Evolutionary conservation across 768 basidiomycete species (phyloP).

Genomic region (Pleurotus citrinopileatus): DNA sequence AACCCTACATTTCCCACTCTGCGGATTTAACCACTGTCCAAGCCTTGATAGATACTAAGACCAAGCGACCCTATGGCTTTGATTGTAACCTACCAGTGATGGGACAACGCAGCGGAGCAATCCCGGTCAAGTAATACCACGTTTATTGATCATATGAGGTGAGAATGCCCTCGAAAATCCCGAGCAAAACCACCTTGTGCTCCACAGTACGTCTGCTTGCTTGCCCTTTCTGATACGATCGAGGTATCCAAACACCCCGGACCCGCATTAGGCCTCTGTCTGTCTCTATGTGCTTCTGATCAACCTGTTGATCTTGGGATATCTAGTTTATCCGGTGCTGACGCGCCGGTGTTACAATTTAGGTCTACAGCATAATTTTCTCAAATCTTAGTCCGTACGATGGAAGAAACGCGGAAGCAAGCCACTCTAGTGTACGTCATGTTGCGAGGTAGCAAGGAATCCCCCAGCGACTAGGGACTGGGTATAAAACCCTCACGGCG

Average conservation of each 20-base stretch:
- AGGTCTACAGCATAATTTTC: not conserved
- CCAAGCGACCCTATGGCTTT: no score
- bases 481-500: slow-evolving; percentile 4
- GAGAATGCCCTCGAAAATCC: not conserved
- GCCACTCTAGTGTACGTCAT: not conserved
- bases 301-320: not conserved
- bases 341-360: not conserved
- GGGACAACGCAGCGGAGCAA: not conserved
- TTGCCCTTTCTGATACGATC: not conserved
- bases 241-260: not conserved
- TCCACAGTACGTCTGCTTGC: slow-evolving; percentile 2
- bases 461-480: no score
- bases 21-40: not conserved
- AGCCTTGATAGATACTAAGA: no score
- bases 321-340: not conserved
- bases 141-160: slow-evolving; percentile 4
- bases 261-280: not conserved
- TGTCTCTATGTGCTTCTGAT: not conserved
- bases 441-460: not conserved
- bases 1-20: no score
- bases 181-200: not conserved
- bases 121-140: slow-evolving; percentile 1
- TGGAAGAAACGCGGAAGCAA: slow-evolving; percentile 8
- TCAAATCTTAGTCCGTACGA: not conserved
- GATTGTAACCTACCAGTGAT: no score